A percentile compares a stretch with the other conserved stretches of the same genome.
Evolutionary conservation across 805 yeast genomes (phyloP).

Genomic region (Yarrowia sp.): DNA sequence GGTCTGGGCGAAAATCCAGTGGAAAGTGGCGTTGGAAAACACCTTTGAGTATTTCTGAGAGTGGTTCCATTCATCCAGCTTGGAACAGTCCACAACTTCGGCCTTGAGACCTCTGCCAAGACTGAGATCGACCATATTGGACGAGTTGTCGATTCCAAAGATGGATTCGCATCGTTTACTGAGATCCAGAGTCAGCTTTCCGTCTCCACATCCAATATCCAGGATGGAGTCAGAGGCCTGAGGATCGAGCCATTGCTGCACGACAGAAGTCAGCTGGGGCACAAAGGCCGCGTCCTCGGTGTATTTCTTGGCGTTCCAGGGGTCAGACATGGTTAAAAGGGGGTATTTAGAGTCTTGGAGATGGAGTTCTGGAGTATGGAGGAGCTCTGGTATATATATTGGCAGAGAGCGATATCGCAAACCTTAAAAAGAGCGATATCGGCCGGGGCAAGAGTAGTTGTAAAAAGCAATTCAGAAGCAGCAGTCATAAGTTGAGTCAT

Average conservation of each 20-base stretch:
- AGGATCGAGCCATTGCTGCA: constrained; percentile 29
- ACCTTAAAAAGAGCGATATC: background rate
- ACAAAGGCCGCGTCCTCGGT: constrained; percentile 18
- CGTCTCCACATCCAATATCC: constrained; percentile 48
- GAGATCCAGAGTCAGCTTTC: constrained; percentile 41
- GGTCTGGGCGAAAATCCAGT: constrained; percentile 30
- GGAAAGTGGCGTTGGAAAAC: constrained; percentile 34
- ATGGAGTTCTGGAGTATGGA: background rate
- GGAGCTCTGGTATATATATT: background rate
- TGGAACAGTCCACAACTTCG: constrained; percentile 13
- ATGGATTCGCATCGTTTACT: constrained; percentile 32
- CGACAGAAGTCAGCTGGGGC: constrained; percentile 22
- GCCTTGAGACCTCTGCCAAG: background rate
- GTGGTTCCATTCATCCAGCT: background rate
- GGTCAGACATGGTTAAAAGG: background rate
- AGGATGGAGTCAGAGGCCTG: constrained; percentile 36
- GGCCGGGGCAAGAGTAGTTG: background rate
- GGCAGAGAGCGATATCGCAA: background rate
- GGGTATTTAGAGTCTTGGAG: background rate
- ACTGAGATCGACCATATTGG: constrained; percentile 6
- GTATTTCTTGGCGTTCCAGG: constrained; percentile 23
- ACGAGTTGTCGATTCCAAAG: background rate
- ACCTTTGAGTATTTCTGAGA: constrained; percentile 28
- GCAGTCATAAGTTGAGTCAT: no score
- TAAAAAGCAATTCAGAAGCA: background rate